These are phyloP conservation scores for Spathaspora hagerdaliae DNA, from an alignment of 805 yeast species.

Conservation along the genomic window DNA sequence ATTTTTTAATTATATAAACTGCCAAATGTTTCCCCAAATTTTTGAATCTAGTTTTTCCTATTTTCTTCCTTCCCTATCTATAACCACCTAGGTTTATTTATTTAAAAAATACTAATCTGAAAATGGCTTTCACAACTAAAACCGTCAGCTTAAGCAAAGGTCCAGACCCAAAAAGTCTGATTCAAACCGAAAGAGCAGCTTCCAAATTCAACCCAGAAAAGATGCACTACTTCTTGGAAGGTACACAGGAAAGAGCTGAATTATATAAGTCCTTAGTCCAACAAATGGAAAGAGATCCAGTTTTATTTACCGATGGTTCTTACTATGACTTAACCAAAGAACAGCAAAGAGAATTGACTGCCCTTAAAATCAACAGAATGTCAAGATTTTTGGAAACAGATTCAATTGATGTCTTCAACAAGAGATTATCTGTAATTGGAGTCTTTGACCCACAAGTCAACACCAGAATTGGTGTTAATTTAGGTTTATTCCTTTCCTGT, in stretches of 20 bases:
- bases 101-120: background rate
- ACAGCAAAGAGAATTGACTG: constrained; percentile 58
- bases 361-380: constrained; percentile 56
- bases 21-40: background rate
- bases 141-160: constrained; percentile 12
- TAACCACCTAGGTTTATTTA: no score
- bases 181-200: constrained; percentile 29
- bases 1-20: background rate
- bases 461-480: constrained; percentile 84
- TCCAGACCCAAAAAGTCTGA: constrained; percentile 30
- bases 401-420: constrained; percentile 45
- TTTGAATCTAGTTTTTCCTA: background rate
- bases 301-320: constrained; percentile 48
- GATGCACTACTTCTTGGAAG: constrained; percentile 41
- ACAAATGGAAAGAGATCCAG: constrained; percentile 65
- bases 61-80: background rate
- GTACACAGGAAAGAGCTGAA: constrained; percentile 37
- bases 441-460: constrained; percentile 74
- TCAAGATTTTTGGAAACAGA: constrained; percentile 56
- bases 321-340: constrained; percentile 57
- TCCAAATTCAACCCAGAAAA: constrained; percentile 30
- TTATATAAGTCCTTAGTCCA: constrained; percentile 48
- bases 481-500: constrained; percentile 79
- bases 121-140: constrained; percentile 14
- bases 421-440: constrained; percentile 55